Evolutionary conservation across 495 filamentous ascomycete genomes (phyloP).

Genomic region (Acidiella bohemica): DNA sequence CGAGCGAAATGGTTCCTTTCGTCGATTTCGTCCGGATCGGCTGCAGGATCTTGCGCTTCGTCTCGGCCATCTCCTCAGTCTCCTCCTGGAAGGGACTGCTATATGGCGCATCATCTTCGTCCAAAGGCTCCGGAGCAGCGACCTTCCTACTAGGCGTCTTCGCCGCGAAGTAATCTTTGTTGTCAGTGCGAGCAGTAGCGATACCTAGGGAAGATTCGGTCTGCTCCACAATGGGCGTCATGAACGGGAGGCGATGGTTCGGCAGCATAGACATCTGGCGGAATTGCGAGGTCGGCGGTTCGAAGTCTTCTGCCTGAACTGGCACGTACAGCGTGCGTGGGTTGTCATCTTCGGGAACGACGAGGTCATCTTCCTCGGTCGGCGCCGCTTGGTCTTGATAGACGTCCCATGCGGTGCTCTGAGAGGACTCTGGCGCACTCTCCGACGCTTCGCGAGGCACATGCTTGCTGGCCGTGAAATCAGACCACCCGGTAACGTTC

Average conservation of each 20-base stretch:
- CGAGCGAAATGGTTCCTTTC: slow-evolving; percentile 18
- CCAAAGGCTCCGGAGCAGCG: not conserved
- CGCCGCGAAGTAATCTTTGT: slow-evolving; percentile 41
- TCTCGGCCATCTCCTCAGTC: slow-evolving; percentile 27
- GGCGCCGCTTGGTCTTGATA: slow-evolving; percentile 16
- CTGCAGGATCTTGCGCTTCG: slow-evolving; percentile 32
- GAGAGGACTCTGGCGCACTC: slow-evolving; percentile 27
- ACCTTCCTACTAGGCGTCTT: slow-evolving; percentile 59
- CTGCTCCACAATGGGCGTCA: slow-evolving; percentile 94
- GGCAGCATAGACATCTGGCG: slow-evolving; percentile 60
- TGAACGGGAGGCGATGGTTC: slow-evolving; percentile 84
- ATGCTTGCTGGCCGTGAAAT: slow-evolving; percentile 64
- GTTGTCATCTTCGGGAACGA: slow-evolving; percentile 26
- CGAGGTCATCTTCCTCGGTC: slow-evolving; percentile 7
- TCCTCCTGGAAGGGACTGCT: slow-evolving; percentile 61
- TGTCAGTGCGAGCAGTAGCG: slow-evolving; percentile 38
- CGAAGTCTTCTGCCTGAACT: slow-evolving; percentile 74
- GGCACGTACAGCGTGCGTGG: slow-evolving; percentile 43
- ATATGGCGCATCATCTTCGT: slow-evolving; percentile 40
- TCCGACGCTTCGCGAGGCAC: slow-evolving; percentile 38
- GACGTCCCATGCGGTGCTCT: slow-evolving; percentile 24
- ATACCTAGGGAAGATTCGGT: slow-evolving; percentile 74
- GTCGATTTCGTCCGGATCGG: slow-evolving; percentile 31
- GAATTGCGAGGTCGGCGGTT: slow-evolving; percentile 58
- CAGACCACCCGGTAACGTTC: slow-evolving; percentile 59